phyloP scores from a whole-genome alignment of 129 eudicot genomes.

The Centella asiatica region DNA sequence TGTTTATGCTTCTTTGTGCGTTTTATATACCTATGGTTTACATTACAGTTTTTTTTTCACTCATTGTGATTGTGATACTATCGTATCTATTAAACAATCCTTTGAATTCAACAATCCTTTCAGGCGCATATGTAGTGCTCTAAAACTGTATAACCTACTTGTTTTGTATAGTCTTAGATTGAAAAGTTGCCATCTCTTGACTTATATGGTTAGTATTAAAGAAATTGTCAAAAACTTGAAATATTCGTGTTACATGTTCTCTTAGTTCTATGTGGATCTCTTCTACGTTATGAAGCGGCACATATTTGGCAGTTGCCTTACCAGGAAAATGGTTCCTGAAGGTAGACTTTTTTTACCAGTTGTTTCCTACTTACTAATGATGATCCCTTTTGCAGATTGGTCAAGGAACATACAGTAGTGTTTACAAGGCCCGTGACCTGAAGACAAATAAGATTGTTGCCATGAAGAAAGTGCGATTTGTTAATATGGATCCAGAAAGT shows the following conservation, averaged over 20 bases:
- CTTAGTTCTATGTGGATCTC: neutral
- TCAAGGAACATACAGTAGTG: slow-evolving; percentile 95
- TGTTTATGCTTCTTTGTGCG: neutral
- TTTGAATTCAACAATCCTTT: too few relatives aligned
- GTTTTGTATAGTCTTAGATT: neutral
- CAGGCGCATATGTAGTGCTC: too few relatives aligned
- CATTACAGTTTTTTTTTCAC: too few relatives aligned
- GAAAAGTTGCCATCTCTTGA: neutral
- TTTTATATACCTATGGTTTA: too few relatives aligned
- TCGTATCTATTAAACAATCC: too few relatives aligned
- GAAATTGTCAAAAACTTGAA: neutral
- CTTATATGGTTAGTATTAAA: neutral
- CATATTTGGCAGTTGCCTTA: neutral
- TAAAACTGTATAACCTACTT: too few relatives aligned
- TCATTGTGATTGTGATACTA: too few relatives aligned
- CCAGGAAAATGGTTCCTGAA: neutral
- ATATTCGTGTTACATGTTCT: neutral
- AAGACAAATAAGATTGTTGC: slow-evolving; percentile 62
- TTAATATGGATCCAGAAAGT: slow-evolving; percentile 93
- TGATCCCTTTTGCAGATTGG: slow-evolving; percentile 56
- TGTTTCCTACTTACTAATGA: neutral
- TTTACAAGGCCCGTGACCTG: slow-evolving; percentile 75
- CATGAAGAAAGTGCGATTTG: slow-evolving; percentile 79
- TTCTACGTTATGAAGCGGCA: neutral
- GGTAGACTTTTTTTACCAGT: neutral